phyloP scores from a whole-genome alignment of 495 filamentous ascomycete genomes.

The Letharia columbiana region DNA sequence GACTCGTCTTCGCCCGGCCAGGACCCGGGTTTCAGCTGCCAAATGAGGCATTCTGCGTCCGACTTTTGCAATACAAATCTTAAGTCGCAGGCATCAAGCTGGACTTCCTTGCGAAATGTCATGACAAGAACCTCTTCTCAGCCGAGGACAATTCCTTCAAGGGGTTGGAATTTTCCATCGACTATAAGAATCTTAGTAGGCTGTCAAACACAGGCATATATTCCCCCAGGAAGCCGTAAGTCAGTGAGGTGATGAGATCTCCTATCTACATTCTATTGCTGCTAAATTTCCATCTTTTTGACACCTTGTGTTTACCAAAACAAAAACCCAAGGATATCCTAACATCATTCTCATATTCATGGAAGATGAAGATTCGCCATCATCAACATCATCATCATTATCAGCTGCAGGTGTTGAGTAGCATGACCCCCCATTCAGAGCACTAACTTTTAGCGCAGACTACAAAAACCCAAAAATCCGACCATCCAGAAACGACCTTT shows the following conservation, averaged over 20 bases:
- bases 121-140: neutral
- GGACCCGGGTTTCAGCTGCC: neutral
- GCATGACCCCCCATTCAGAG: neutral
- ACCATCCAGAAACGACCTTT: neutral
- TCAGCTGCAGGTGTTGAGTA: constrained; percentile 1
- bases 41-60: neutral
- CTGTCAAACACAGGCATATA: neutral
- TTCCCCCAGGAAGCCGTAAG: neutral
- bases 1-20: neutral
- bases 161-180: neutral
- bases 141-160: neutral
- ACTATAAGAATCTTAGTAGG: neutral
- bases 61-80: neutral
- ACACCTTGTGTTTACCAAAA: neutral
- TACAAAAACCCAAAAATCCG: neutral
- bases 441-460: neutral
- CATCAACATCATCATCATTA: constrained; percentile 4
- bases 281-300: neutral
- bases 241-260: neutral
- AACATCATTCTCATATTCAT: neutral
- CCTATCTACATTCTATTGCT: neutral
- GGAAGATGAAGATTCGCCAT: neutral
- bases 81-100: neutral
- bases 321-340: neutral
- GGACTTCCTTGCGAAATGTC: neutral